A percentile compares a stretch with the other conserved stretches of the same genome.
Evolutionary conservation across 768 basidiomycete genomes (phyloP).

Genomic region (Cyclocybe cylindracea): DNA sequence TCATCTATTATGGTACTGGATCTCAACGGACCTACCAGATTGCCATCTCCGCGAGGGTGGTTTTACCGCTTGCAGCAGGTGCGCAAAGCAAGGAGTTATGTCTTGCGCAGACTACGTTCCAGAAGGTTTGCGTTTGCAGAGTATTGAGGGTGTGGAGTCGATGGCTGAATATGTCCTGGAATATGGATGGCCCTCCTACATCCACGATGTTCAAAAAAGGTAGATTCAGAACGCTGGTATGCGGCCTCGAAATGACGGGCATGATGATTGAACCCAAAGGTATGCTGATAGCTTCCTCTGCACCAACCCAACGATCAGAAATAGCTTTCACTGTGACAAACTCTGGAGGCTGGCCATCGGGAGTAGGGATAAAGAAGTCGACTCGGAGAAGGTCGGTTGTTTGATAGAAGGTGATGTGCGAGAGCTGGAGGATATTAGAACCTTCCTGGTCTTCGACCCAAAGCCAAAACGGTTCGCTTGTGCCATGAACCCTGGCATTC

Average conservation of each 20-base stretch:
- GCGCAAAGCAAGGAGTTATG: constrained; percentile 74
- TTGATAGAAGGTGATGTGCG: constrained; percentile 71
- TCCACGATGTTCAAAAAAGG: constrained; percentile 63
- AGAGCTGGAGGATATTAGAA: constrained; percentile 79
- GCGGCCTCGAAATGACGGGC: constrained; percentile 60
- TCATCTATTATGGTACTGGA: not conserved
- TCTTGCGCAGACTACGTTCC: constrained; percentile 72
- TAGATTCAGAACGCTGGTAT: constrained; percentile 66
- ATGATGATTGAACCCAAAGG: constrained; percentile 71
- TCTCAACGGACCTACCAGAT: constrained; percentile 58
- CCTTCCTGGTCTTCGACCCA: constrained; percentile 91
- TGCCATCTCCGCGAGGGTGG: constrained; percentile 66
- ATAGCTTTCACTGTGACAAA: constrained; percentile 75
- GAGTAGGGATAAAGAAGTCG: constrained; percentile 82
- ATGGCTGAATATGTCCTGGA: constrained; percentile 48
- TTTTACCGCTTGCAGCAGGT: constrained; percentile 83
- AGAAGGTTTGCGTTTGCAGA: constrained; percentile 89
- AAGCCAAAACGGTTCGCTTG: constrained; percentile 87
- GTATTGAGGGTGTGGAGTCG: constrained; percentile 68
- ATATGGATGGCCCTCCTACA: constrained; percentile 30
- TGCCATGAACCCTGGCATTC: constrained; percentile 74
- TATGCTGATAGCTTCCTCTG: constrained; percentile 73
- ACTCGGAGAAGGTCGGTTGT: constrained; percentile 58
- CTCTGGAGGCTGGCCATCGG: constrained; percentile 55
- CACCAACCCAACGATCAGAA: constrained; percentile 93